phyloP scores from a whole-genome alignment of 306 rosid genomes.

The Mimosa bimucronata region DNA sequence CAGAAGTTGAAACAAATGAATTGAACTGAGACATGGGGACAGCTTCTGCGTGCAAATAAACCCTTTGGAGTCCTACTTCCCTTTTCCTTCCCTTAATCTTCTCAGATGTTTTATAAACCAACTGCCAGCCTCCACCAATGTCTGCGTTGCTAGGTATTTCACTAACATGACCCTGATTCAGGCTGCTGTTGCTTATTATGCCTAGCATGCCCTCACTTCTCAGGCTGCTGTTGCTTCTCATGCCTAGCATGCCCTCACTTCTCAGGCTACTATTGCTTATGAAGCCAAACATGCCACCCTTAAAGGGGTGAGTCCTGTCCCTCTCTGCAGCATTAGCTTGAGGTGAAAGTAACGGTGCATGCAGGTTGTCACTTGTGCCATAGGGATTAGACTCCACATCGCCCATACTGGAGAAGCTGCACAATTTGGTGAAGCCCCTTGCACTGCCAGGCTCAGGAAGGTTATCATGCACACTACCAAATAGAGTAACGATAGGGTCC shows the following conservation, averaged over 20 bases:
- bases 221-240: conserved; percentile 59
- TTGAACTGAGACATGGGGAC: conserved; percentile 48
- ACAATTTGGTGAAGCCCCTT: conserved; percentile 62
- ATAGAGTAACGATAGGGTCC: conserved; percentile 91
- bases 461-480: conserved; percentile 86
- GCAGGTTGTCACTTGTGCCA: conserved; percentile 67
- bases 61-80: conserved; percentile 73
- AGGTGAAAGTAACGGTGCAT: conserved; percentile 62
- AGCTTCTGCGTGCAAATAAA: conserved; percentile 79
- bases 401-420: conserved; percentile 72
- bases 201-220: conserved; percentile 40
- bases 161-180: conserved; percentile 40
- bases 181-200: conserved; percentile 43
- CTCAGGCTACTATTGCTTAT: conserved; percentile 18
- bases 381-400: conserved; percentile 63
- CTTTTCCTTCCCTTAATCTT: conserved; percentile 50
- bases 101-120: conserved; percentile 76
- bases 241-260: conserved; percentile 20
- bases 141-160: conserved; percentile 56
- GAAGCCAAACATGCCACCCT: conserved; percentile 39
- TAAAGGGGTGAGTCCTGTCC: conserved; percentile 41
- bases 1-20: conserved; percentile 67
- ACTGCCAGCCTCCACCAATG: conserved; percentile 97
- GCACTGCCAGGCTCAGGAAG: conserved; percentile 68
- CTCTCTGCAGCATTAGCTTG: conserved; percentile 46